phyloP scores from a whole-genome alignment of 441 rosid genomes.

The Gossypium laxum region DNA sequence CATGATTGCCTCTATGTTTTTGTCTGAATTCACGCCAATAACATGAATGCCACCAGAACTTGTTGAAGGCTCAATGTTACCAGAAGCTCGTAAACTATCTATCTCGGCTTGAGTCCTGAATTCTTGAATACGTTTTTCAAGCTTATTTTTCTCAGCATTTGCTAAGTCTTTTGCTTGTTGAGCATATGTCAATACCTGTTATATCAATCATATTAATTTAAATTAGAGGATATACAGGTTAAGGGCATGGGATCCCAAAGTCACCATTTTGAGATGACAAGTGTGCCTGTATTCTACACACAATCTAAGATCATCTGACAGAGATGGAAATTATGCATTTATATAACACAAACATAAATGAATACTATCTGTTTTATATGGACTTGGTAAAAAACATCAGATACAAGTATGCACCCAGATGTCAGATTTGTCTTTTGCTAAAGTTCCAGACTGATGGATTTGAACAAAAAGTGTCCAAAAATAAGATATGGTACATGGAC shows the following conservation, averaged over 20 bases:
- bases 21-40: constrained; percentile 41
- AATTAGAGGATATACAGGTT: neutral
- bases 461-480: neutral
- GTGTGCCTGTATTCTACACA: neutral
- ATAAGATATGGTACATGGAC: neutral
- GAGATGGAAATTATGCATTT: neutral
- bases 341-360: neutral
- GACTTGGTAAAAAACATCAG: neutral
- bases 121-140: constrained; percentile 83
- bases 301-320: neutral
- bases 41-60: constrained; percentile 32
- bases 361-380: neutral
- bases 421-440: neutral
- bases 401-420: neutral
- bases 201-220: neutral
- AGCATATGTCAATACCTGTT: constrained; percentile 71
- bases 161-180: constrained; percentile 83
- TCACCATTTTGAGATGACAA: neutral
- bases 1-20: constrained; percentile 48
- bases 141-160: constrained; percentile 66
- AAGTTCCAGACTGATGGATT: neutral
- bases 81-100: constrained; percentile 42
- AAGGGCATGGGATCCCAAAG: neutral
- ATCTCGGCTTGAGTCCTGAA: constrained; percentile 77
- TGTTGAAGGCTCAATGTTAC: constrained; percentile 33